phyloP scores from a whole-genome alignment of 1,139 yeast genomes.

The Pichia cactophila region DNA sequence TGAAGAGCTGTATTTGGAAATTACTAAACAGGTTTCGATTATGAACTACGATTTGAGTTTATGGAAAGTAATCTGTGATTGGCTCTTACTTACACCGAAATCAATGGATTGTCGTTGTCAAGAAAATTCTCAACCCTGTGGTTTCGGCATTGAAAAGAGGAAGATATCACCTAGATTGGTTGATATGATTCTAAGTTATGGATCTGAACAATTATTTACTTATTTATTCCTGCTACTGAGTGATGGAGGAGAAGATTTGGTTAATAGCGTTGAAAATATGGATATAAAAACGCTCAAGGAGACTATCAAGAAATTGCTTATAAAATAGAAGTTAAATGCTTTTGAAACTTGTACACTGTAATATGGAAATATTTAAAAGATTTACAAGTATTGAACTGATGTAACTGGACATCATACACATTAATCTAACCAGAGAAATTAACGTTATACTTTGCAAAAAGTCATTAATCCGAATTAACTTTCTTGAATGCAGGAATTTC shows the following conservation, averaged over 20 bases:
- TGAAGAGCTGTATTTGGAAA: neutral
- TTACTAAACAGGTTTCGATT: neutral
- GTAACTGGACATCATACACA: neutral
- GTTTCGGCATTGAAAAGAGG: neutral
- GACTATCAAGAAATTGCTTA: no score
- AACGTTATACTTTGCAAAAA: neutral
- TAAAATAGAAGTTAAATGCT: neutral
- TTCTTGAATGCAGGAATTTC: slow-evolving; percentile 63
- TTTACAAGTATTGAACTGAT: neutral
- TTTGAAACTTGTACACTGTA: neutral
- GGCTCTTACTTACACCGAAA: neutral
- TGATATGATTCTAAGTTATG: neutral
- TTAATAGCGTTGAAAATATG: no score
- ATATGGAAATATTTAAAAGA: no score
- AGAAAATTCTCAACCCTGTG: neutral
- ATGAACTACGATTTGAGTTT: slow-evolving; percentile 10
- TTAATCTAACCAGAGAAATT: neutral
- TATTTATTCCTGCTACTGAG: neutral
- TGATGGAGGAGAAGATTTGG: no score
- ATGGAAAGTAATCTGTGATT: slow-evolving; percentile 6
- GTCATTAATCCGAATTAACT: slow-evolving; percentile 18
- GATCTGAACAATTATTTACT: neutral
- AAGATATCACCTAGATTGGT: neutral
- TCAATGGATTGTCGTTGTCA: neutral
- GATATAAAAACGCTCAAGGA: neutral